phyloP scores from a whole-genome alignment of 257 asterid genomes.

The Ilex aquifolium region DNA sequence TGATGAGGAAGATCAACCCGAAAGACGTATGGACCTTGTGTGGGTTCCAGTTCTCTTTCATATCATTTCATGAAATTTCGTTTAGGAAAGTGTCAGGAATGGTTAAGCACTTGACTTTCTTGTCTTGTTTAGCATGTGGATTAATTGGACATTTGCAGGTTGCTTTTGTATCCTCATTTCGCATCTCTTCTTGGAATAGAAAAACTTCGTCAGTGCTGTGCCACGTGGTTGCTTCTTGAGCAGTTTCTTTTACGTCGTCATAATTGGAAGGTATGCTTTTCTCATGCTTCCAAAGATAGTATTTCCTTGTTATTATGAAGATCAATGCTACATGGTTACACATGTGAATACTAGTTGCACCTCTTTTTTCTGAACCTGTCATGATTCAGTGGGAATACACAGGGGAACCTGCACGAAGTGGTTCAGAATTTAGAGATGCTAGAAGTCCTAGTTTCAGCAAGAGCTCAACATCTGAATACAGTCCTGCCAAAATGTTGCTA shows the following conservation, averaged over 20 bases:
- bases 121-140: slow-evolving; percentile 4
- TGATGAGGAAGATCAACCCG: slow-evolving; percentile 43
- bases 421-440: slow-evolving; percentile 41
- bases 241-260: slow-evolving; percentile 78
- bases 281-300: slow-evolving; percentile 9
- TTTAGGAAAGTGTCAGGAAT: neutral
- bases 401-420: slow-evolving; percentile 56
- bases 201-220: slow-evolving; percentile 93
- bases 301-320: slow-evolving; percentile 13
- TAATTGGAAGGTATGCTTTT: slow-evolving; percentile 71
- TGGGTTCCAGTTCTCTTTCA: slow-evolving; percentile 36
- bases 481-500: slow-evolving; percentile 60
- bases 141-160: slow-evolving; percentile 42
- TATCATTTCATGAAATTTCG: slow-evolving; percentile 4
- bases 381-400: slow-evolving; percentile 76
- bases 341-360: neutral
- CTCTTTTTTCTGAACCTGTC: slow-evolving; percentile 23
- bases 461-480: slow-evolving; percentile 43
- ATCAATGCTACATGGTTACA: slow-evolving; percentile 3
- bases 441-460: slow-evolving; percentile 39
- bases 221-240: slow-evolving; percentile 93
- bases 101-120: neutral
- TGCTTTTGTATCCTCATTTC: slow-evolving; percentile 76
- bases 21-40: slow-evolving; percentile 75
- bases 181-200: slow-evolving; percentile 94